These are phyloP conservation scores for Suillus subluteus DNA, from an alignment of 768 basidiomycete genomes.

Conservation along the genomic window DNA sequence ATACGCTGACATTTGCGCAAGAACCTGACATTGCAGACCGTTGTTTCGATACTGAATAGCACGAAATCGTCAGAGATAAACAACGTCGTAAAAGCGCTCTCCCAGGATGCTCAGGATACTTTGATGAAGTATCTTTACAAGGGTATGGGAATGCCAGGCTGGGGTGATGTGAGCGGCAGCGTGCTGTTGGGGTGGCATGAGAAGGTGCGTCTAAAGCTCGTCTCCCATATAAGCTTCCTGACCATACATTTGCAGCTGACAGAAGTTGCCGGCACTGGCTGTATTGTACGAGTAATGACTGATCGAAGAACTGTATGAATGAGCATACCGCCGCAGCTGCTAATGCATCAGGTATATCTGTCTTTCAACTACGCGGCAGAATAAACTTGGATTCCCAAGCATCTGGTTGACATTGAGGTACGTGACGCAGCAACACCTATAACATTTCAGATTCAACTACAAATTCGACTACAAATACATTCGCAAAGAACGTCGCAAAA, in stretches of 20 bases:
- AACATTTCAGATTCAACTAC: neutral
- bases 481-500: neutral
- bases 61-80: slow-evolving; percentile 90
- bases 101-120: slow-evolving; percentile 80
- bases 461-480: neutral
- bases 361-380: neutral
- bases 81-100: slow-evolving; percentile 69
- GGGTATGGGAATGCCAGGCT: slow-evolving; percentile 76
- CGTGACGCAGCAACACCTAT: too few species aligned
- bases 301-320: slow-evolving; percentile 60
- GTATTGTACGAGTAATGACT: slow-evolving; percentile 88
- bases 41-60: slow-evolving; percentile 91
- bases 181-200: slow-evolving; percentile 89
- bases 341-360: too few species aligned
- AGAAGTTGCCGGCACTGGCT: slow-evolving; percentile 91
- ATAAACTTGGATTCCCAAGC: too few species aligned
- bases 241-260: slow-evolving; percentile 65
- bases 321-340: neutral
- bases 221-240: slow-evolving; percentile 9
- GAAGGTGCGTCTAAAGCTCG: slow-evolving; percentile 61
- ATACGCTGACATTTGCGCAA: slow-evolving; percentile 32
- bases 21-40: slow-evolving; percentile 77
- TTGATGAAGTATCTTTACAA: slow-evolving; percentile 97
- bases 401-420: too few species aligned
- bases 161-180: slow-evolving; percentile 66